phyloP scores from a whole-genome alignment of 2,329 filamentous ascomycete genomes.

The Alternaria sp. region DNA sequence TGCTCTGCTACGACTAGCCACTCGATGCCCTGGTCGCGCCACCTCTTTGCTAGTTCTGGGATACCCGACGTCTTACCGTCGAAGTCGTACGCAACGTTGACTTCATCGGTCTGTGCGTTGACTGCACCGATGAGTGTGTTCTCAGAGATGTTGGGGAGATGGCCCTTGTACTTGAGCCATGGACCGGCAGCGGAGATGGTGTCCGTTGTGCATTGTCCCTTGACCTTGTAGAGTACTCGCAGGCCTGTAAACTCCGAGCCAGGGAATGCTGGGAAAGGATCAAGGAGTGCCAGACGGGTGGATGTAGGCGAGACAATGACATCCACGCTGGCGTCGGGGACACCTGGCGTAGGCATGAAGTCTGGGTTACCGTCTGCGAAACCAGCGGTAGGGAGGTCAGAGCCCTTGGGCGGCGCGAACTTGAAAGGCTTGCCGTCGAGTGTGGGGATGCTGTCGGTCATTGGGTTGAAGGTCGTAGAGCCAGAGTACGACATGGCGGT shows the following conservation, averaged over 20 bases:
- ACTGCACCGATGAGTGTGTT: slow-evolving; percentile 97
- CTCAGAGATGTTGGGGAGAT: slow-evolving; percentile 95
- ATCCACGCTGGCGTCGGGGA: slow-evolving; percentile 71
- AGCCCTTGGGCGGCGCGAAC: slow-evolving; percentile 75
- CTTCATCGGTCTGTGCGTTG: slow-evolving; percentile 90
- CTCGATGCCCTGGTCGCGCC: slow-evolving; percentile 75
- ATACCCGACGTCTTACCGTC: slow-evolving; percentile 78
- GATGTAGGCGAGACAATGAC: slow-evolving; percentile 88
- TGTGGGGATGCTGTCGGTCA: slow-evolving; percentile 83
- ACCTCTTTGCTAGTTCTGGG: slow-evolving; percentile 82
- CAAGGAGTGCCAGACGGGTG: slow-evolving; percentile 85
- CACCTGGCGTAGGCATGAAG: slow-evolving; percentile 74
- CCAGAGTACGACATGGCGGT: slow-evolving; percentile 96
- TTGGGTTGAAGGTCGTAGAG: slow-evolving; percentile 91
- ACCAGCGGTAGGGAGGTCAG: slow-evolving; percentile 69
- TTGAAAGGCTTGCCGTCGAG: slow-evolving; percentile 82
- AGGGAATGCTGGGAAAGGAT: slow-evolving; percentile 89
- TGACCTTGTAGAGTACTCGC: slow-evolving; percentile 91
- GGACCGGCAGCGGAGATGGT: slow-evolving; percentile 97
- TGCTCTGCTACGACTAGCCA: slow-evolving; percentile 98
- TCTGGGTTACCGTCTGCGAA: slow-evolving; percentile 80
- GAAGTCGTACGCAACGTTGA: slow-evolving; percentile 89
- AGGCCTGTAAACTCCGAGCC: slow-evolving; percentile 74
- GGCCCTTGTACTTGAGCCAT: slow-evolving; percentile 99
- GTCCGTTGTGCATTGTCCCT: slow-evolving; percentile 98